Percentiles rank a stretch among this genome's conserved stretches.
Evolutionary conservation across 2,329 filamentous ascomycete genomes (phyloP).

Genomic region (Chaetomium globosum): DNA sequence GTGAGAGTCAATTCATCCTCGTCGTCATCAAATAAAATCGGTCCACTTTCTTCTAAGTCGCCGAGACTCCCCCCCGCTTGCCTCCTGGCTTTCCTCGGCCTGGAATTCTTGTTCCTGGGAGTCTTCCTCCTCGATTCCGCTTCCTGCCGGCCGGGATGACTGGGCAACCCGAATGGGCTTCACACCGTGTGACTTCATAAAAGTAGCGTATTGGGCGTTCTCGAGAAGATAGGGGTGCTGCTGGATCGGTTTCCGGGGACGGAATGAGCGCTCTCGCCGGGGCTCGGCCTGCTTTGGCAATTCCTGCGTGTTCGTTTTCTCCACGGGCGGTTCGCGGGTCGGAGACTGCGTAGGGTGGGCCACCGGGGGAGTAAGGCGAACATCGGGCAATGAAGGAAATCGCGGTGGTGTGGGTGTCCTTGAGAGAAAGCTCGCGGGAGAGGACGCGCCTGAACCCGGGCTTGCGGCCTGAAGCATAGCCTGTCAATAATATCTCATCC

Average conservation of each 20-base stretch:
- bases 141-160: conserved; percentile 33
- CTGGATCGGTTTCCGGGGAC: conserved; percentile 63
- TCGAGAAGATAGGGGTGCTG: conserved; percentile 62
- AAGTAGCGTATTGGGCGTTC: conserved; percentile 56
- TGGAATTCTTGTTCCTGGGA: conserved; percentile 56
- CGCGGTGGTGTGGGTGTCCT: conserved; percentile 32
- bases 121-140: conserved; percentile 45
- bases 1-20: conserved; percentile 40
- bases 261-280: conserved; percentile 53
- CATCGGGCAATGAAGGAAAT: conserved; percentile 35
- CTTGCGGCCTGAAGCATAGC: conserved; percentile 42
- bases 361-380: conserved; percentile 8
- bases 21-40: conserved; percentile 33
- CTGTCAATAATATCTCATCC: conserved; percentile 46
- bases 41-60: conserved; percentile 30
- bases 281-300: conserved; percentile 36
- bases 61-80: conserved; percentile 30
- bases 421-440: conserved; percentile 29
- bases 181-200: conserved; percentile 58
- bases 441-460: conserved; percentile 8
- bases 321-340: background rate
- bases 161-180: conserved; percentile 53
- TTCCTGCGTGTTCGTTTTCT: conserved; percentile 22
- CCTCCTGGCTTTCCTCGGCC: conserved; percentile 53
- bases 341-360: background rate